Percentiles rank a stretch among this genome's conserved stretches.
Evolutionary conservation across 441 rosid genomes (phyloP).

Genomic region (Omphalea diandra): DNA sequence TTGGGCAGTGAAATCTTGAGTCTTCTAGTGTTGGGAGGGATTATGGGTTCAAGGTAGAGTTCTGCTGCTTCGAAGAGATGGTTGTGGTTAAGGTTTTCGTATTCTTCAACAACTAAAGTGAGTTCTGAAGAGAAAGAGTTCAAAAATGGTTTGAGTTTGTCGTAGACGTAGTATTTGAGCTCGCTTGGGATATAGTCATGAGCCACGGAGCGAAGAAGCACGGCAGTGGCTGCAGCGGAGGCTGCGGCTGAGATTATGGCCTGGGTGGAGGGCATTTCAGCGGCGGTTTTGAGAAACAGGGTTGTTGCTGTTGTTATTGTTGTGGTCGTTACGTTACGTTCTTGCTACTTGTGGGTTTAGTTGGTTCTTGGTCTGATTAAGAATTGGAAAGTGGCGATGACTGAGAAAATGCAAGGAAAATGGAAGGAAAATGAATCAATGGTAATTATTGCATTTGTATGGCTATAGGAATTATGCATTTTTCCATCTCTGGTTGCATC

Average conservation of each 20-base stretch:
- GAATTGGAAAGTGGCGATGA: too few species aligned
- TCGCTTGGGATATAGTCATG: slow-evolving; percentile 33
- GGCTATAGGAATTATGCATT: too few species aligned
- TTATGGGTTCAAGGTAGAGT: slow-evolving; percentile 22
- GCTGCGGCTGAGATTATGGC: slow-evolving; percentile 35
- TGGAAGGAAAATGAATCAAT: too few species aligned
- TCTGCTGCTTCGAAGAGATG: slow-evolving; percentile 35
- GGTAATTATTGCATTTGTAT: too few species aligned
- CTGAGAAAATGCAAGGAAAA: too few species aligned
- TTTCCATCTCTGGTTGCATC: too few species aligned
- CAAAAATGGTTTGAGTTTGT: slow-evolving; percentile 24
- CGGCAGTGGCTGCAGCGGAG: slow-evolving; percentile 33
- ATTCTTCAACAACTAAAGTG: slow-evolving; percentile 41
- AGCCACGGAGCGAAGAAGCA: slow-evolving; percentile 38
- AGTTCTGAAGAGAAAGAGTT: slow-evolving; percentile 30
- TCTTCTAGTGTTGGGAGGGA: slow-evolving; percentile 12
- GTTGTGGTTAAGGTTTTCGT: slow-evolving; percentile 36
- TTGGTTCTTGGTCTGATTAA: background rate
- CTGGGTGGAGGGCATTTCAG: slow-evolving; percentile 16
- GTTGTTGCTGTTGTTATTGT: background rate
- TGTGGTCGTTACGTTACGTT: background rate
- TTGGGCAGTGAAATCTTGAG: slow-evolving; percentile 12
- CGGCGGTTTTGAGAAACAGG: background rate
- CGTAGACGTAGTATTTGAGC: slow-evolving; percentile 27
- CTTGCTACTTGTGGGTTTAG: background rate